These are phyloP conservation scores for Eucalyptus viminalis DNA, from an alignment of 345 rosid species.

Conservation along the genomic window DNA sequence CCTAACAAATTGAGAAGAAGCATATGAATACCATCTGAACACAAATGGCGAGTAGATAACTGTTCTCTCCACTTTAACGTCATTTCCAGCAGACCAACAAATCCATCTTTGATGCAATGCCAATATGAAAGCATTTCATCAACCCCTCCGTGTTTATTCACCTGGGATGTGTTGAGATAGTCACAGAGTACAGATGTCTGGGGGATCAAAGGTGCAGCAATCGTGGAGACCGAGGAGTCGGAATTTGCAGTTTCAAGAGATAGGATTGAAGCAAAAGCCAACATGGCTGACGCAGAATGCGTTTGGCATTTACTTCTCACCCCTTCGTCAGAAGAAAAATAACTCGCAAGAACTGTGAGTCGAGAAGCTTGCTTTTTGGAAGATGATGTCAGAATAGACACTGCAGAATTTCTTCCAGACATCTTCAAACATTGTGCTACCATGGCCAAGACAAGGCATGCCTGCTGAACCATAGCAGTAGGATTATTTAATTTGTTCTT, in stretches of 20 bases:
- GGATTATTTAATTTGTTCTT: slow-evolving; percentile 54
- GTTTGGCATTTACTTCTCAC: slow-evolving; percentile 41
- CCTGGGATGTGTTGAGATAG: slow-evolving; percentile 43
- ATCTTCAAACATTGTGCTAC: slow-evolving; percentile 80
- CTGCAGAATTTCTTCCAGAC: slow-evolving; percentile 79
- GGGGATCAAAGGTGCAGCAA: slow-evolving; percentile 85
- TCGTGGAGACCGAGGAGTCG: slow-evolving; percentile 64
- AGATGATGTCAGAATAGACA: slow-evolving; percentile 78
- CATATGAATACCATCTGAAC: slow-evolving; percentile 74
- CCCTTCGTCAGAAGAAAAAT: slow-evolving; percentile 54
- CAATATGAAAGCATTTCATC: slow-evolving; percentile 45
- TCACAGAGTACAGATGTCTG: slow-evolving; percentile 68
- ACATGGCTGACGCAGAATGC: slow-evolving; percentile 84
- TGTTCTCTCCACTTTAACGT: slow-evolving; percentile 84
- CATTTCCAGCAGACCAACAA: slow-evolving; percentile 80
- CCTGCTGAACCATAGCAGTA: slow-evolving; percentile 35
- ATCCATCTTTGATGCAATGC: slow-evolving; percentile 91
- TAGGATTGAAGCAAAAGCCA: slow-evolving; percentile 85
- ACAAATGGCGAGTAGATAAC: slow-evolving; percentile 66
- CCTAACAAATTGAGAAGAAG: slow-evolving; percentile 65
- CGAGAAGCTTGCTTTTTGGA: slow-evolving; percentile 78
- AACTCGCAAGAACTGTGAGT: slow-evolving; percentile 65
- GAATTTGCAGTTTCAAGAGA: slow-evolving; percentile 80
- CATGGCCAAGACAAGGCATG: slow-evolving; percentile 63
- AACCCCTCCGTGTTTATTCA: slow-evolving; percentile 21